Percentiles rank a stretch among this genome's conserved stretches.
phyloP scores from a whole-genome alignment of 768 basidiomycete species.

The Leccinum disarticulatum region DNA sequence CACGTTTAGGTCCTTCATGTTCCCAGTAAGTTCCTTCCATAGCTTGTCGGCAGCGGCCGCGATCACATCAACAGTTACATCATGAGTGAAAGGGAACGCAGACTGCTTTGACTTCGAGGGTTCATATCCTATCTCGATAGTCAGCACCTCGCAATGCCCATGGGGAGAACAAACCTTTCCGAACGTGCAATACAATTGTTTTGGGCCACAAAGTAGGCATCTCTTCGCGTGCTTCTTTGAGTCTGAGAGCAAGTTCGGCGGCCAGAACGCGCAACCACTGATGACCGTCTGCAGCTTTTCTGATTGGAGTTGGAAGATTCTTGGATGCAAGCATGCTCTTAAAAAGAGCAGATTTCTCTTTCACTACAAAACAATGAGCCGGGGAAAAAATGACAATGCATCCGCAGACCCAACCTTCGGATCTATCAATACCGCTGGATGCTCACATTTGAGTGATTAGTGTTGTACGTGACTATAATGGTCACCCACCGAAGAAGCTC shows the following conservation, averaged over 20 bases:
- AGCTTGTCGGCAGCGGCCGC: constrained; percentile 74
- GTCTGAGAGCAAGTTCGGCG: constrained; percentile 82
- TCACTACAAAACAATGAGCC: constrained; percentile 54
- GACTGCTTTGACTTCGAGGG: constrained; percentile 76
- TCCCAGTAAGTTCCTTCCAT: constrained; percentile 84
- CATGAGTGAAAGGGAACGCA: constrained; percentile 79
- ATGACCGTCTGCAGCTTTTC: constrained; percentile 67
- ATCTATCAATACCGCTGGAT: constrained; percentile 78
- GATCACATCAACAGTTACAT: constrained; percentile 75
- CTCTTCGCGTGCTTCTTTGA: constrained; percentile 76
- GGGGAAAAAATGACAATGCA: background rate
- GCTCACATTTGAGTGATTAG: background rate
- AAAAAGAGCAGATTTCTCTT: constrained; percentile 72
- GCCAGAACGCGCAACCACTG: constrained; percentile 93
- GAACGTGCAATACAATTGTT: constrained; percentile 75
- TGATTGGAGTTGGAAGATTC: constrained; percentile 81
- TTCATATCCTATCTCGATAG: constrained; percentile 56
- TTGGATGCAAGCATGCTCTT: constrained; percentile 99
- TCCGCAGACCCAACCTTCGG: constrained; percentile 60
- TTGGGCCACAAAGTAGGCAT: constrained; percentile 89
- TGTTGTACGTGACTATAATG: background rate
- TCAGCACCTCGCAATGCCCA: background rate
- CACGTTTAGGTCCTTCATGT: constrained; percentile 55
- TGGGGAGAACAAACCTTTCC: constrained; percentile 53
- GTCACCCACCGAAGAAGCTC: constrained; percentile 75